Percentiles rank a stretch among this genome's conserved stretches.
Conservation (phyloP, 2,329 filamentous ascomycete genomes). For the Xylaria polymorpha region DNA sequence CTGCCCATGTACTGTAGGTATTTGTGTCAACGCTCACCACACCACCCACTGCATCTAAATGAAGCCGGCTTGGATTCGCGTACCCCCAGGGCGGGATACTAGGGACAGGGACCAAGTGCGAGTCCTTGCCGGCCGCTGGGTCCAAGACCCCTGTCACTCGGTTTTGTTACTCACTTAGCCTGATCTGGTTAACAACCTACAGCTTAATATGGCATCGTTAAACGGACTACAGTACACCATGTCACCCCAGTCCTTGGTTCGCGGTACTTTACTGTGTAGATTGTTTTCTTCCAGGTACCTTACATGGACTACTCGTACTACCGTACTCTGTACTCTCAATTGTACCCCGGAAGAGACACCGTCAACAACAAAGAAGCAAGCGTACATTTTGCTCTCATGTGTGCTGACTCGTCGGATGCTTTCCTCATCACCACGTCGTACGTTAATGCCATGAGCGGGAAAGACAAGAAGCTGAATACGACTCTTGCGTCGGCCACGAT, state of each 20-base stretch:
- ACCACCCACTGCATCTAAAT: conserved; percentile 5
- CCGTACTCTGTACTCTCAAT: too few relatives aligned
- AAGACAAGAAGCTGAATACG: not conserved
- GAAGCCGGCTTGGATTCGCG: conserved; percentile 6
- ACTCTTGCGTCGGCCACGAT: not conserved
- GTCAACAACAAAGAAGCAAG: conserved; percentile 12
- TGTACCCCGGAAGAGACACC: not conserved
- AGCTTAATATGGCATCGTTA: conserved; percentile 20
- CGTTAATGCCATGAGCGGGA: not conserved
- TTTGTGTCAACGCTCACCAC: conserved; percentile 22
- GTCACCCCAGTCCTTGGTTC: conserved; percentile 16
- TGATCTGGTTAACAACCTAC: conserved; percentile 29
- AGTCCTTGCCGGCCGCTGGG: conserved; percentile 31
- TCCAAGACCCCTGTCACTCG: conserved; percentile 24
- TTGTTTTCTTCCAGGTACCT: conserved; percentile 12
- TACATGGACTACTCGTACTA: conserved; percentile 6
- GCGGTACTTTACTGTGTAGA: conserved; percentile 29
- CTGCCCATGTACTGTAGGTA: conserved; percentile 18
- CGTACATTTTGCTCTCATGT: not conserved
- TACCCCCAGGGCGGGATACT: conserved; percentile 24
- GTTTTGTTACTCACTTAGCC: conserved; percentile 28
- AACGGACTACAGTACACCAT: conserved; percentile 5
- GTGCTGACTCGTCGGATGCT: conserved; percentile 4
- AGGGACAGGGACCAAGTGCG: conserved; percentile 10
- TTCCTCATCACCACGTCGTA: not conserved